phyloP scores from a whole-genome alignment of 164 flowering plant species.

The Sedum album region DNA sequence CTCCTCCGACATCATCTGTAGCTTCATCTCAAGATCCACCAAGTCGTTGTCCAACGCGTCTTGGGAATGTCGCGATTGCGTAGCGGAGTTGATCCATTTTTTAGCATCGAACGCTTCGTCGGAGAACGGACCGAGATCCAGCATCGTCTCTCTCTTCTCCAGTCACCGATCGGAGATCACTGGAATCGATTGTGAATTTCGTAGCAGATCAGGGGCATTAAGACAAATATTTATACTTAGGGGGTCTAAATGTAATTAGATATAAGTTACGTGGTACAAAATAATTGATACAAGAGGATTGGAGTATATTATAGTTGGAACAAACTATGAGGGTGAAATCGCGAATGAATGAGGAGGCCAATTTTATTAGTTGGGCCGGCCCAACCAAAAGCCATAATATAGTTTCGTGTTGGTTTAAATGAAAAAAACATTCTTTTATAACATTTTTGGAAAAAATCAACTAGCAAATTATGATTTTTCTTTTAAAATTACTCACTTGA shows the following conservation, averaged over 20 bases:
- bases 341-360: too few species aligned
- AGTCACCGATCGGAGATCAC: not conserved
- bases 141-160: slow-evolving; percentile 40
- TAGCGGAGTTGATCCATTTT: slow-evolving; percentile 83
- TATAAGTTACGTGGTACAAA: not conserved
- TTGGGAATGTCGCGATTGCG: slow-evolving; percentile 59
- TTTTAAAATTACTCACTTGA: too few species aligned
- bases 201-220: not conserved
- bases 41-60: slow-evolving; percentile 77
- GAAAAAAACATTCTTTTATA: too few species aligned
- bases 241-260: not conserved
- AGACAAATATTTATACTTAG: not conserved
- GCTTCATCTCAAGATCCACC: slow-evolving; percentile 95
- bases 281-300: not conserved
- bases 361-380: too few species aligned
- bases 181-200: not conserved
- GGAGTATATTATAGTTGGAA: not conserved
- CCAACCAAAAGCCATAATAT: too few species aligned
- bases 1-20: slow-evolving; percentile 93
- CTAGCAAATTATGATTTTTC: too few species aligned
- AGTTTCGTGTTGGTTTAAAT: too few species aligned
- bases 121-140: slow-evolving; percentile 82
- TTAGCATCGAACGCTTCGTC: slow-evolving; percentile 88
- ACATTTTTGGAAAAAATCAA: too few species aligned
- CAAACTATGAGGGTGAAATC: not conserved